Evolutionary conservation across 2,329 filamentous ascomycete species (phyloP).

Genomic region (Phyllosticta capitalensis): DNA sequence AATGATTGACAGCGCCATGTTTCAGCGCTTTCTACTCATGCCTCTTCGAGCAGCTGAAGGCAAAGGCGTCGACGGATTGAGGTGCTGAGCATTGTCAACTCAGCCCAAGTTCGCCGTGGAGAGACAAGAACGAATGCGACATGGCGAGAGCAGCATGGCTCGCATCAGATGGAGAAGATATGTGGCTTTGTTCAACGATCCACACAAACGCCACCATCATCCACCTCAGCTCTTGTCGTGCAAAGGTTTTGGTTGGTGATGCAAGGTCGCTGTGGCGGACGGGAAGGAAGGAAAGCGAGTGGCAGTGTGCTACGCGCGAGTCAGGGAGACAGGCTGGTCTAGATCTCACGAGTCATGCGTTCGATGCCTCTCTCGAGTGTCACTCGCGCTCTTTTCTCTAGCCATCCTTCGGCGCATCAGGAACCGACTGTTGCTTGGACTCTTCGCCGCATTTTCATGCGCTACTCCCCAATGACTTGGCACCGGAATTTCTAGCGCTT

Average conservation of each 20-base stretch:
- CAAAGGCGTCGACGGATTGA: neutral
- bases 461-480: neutral
- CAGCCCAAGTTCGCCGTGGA: neutral
- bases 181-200: neutral
- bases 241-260: neutral
- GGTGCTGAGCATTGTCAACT: neutral
- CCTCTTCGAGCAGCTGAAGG: neutral
- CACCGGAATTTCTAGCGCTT: neutral
- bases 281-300: too few species aligned
- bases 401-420: neutral
- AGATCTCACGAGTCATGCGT: neutral
- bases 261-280: neutral
- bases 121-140: neutral
- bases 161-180: neutral
- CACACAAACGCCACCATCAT: neutral
- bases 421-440: neutral
- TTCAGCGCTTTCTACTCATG: neutral
- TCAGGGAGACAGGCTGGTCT: neutral
- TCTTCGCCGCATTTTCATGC: neutral
- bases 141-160: neutral
- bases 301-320: neutral
- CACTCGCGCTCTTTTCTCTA: too few species aligned
- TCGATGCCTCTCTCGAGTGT: too few species aligned
- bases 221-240: neutral
- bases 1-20: neutral